Evolutionary conservation across 257 asterid species (phyloP), one percentile per base, ranked within the genome.

Genomic region (Cynanchum wilfordii): DNA sequence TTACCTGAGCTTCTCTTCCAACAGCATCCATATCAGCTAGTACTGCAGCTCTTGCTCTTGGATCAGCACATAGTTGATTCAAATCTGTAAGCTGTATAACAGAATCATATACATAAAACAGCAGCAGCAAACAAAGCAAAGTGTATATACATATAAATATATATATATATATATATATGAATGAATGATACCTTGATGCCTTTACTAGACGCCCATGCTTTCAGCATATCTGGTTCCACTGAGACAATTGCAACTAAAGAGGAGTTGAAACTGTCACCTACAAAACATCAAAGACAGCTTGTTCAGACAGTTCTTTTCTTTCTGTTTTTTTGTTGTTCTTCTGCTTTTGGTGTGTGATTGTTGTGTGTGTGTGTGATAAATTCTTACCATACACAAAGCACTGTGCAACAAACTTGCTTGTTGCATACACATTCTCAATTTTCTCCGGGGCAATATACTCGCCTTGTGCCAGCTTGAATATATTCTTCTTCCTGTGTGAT

Each of bases 381-480:
- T 73, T 55, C 95, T 77, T 82, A 93, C 98, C 98, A 67, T 89
- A 83, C 72, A 93, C 90, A 67, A 93, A 91, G 84, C 96, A 91
- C 79, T 93, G 98, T 5, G 96, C 89, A 70, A 89, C 83, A 78
- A 88, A 93, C 77, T 88, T 93, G 90, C 97, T 91, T 74, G 87
- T 91, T 8, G 96, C 98, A 77, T 93, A 93, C 49, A 88, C 95
- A 65, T 89, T 93, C 81, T 93, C 98, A 68, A 93, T 89, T 84
- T 93, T 93, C 86, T 93, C 98, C 25, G 98, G 97, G 66, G 98
- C 98, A 67, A 93, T 84, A 82, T 93, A 93, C 87, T 91, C 96
- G 1, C 98, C 98, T 86, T 93, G 98, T 30, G 98, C 96, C 86
- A 93, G 82, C 87, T 93, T 93, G 71, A 93, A 93, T 62, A 93